Base-by-base conservation (phyloP, 2,329 filamentous ascomycete species). In the Phyllosticta paracitricarpa region DNA sequence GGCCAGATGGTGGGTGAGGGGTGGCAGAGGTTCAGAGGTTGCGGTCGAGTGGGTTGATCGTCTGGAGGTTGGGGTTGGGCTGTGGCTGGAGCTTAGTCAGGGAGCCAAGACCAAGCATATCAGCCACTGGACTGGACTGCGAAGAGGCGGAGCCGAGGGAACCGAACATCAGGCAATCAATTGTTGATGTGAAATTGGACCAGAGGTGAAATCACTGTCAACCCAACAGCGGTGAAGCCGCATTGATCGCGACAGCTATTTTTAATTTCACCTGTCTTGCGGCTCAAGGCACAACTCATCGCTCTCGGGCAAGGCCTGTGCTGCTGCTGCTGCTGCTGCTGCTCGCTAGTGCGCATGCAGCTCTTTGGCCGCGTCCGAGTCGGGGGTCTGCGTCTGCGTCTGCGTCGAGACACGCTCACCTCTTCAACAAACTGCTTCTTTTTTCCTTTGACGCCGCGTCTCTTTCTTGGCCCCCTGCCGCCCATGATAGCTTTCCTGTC, bases 341-440 rank as follows among this genome's bases (percentile, higher is more conserved):
- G 8, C 35, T 24, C 56, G 30, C 22, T 24, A 52, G 22, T n/a
- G 22, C 28, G 19, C 22, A 24, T 9, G 22, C 52, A 54, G 52
- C 22, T 54, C 52, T 24, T 54, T 12, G 22, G 7, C 26, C 22
- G 26, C 26, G n/a, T 19, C n/a, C 8, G 76, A 82, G 73, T 90
- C 89, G 76, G 82, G 89, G 73, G 88, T 76, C 76, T 92, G 77
- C 75, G 89, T 90, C 75, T 85, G 87, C 78, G 89, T 86, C 91
- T 97, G 96, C 77, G 88, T 87, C 75, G 81, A 79, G 77, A 87
- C 84, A 80, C 92, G 88, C 84, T 95, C 89, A 79, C 85, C 80
- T 87, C 93, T 91, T 83, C 92, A 86, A 60, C 35, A 30, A 56
- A n/a, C 14, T n/a, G n/a, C 53, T 51, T 40, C 33, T 40, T 40